These are phyloP conservation scores for Botrytis fragariae DNA, from an alignment of 2,329 filamentous ascomycete species.

Conservation along the genomic window DNA sequence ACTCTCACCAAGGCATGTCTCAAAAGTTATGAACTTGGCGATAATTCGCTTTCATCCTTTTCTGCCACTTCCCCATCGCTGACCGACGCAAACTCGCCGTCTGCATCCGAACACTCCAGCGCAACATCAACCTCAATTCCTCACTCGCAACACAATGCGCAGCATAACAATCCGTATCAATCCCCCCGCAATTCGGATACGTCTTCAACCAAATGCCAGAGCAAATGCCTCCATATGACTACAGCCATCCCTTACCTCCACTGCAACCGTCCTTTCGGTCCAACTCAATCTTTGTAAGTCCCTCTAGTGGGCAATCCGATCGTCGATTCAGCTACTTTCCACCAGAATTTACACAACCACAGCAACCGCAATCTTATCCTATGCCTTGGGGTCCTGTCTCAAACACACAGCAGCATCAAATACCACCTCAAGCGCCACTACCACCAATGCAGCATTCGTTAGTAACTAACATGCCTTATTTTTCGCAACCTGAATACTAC, in stretches of 20 bases:
- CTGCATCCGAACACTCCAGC: slow-evolving; percentile 43
- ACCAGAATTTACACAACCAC: slow-evolving; percentile 47
- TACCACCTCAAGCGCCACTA: slow-evolving; percentile 22
- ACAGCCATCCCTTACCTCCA: slow-evolving; percentile 27
- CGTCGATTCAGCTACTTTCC: slow-evolving; percentile 64
- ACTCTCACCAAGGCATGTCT: slow-evolving; percentile 83
- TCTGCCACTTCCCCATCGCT: slow-evolving; percentile 44
- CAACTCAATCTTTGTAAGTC: slow-evolving; percentile 64
- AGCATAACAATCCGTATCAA: slow-evolving; percentile 20
- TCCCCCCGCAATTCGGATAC: slow-evolving; percentile 54
- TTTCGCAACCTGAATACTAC: slow-evolving; percentile 34
- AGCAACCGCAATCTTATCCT: slow-evolving; percentile 34
- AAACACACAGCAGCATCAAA: slow-evolving; percentile 21
- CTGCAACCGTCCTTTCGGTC: slow-evolving; percentile 57
- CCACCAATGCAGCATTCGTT: slow-evolving; percentile 24
- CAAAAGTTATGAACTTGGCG: slow-evolving; percentile 73
- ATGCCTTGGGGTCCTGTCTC: slow-evolving; percentile 35
- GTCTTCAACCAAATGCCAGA: slow-evolving; percentile 57
- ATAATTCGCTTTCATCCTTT: slow-evolving; percentile 47
- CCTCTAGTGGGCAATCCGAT: slow-evolving; percentile 51
- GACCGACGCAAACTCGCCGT: slow-evolving; percentile 48
- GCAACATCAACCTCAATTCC: slow-evolving; percentile 39
- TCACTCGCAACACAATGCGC: slow-evolving; percentile 42
- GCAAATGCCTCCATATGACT: slow-evolving; percentile 37
- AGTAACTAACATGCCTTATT: slow-evolving; percentile 34